Evolutionary conservation across 768 basidiomycete species (phyloP), one percentile per base, ranked within the genome.

Genomic region (Hemileccinum rubropunctum): DNA sequence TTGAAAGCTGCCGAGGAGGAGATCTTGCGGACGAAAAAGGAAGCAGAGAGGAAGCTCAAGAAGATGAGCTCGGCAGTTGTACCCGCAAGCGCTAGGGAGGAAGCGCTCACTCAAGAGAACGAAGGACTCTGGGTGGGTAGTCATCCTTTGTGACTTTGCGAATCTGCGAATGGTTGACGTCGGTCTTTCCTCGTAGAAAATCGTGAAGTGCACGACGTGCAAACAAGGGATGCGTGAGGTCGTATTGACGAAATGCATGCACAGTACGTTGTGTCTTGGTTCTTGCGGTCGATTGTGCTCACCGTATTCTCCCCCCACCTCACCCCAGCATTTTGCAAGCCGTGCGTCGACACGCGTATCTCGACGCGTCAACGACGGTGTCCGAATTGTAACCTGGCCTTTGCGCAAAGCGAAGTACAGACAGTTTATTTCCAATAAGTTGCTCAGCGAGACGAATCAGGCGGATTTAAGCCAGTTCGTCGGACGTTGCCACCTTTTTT

Each of bases 321-420:
- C 23, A 23, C 23, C 23, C 10, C 56, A 93, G 92, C 91, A 1
- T 95, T 95, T 70, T 91, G 90, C 70, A 86, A 83, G 68, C 65
- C 76, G 47, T 97, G 88, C 63, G 78, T 98, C 30, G 94, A 97
- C 54, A 76, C 84, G n/a, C 86, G 95, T 36, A 78, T 98, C 58
- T 71, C 86, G 23, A 93, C 89, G 14, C 83, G 95, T 51, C 94
- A 97, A 65, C 85, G 95, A 23, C 95, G 95, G 67, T 98, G 95
- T 70, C 94, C 94, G 20, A 84, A 87, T 6, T 98, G 95, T 65
- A 86, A 86, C 54, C 61, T 87, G 28, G 68, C 78, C 1, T 98
- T 98, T 71, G 84, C 86, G 5, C 81, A 84, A 58, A 85, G 84
- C 42, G 94, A 98, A 54, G 90, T 93, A n/a, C 77, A 81, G 59